Percentiles rank a stretch among this genome's conserved stretches.
These are phyloP conservation scores for Trichoderma asperellum DNA, from an alignment of 2,329 filamentous ascomycete genomes.

Conservation along the genomic window DNA sequence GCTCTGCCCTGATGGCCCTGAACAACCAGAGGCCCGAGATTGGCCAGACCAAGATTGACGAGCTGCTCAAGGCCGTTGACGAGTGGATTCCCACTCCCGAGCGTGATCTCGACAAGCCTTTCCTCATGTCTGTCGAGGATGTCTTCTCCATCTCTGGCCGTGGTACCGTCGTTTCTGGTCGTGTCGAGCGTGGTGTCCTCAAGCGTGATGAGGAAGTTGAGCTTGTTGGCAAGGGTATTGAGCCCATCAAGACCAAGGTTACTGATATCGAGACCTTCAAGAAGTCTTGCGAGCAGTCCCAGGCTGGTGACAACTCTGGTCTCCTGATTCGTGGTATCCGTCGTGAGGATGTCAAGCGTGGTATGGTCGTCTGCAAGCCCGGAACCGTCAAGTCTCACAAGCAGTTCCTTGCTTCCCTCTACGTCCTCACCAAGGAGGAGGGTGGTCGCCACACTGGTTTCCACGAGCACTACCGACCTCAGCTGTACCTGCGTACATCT, in stretches of 20 bases:
- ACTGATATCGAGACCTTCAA: constrained; percentile 99
- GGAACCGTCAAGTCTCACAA: constrained; percentile 83
- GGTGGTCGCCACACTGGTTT: constrained; percentile 97
- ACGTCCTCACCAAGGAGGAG: constrained; percentile 96
- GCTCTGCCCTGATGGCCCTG: constrained; percentile 92
- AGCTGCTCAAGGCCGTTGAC: constrained; percentile 88
- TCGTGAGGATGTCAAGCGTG: constrained; percentile 90
- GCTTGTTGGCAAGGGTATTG: constrained; percentile 82
- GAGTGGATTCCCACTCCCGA: constrained; percentile 94
- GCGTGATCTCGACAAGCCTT: constrained; percentile 96
- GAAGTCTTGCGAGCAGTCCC: constrained; percentile 97
- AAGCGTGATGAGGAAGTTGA: constrained; percentile 96
- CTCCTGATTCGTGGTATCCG: constrained; percentile 94
- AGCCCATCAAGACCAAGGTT: constrained; percentile 95
- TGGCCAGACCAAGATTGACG: constrained; percentile 84
- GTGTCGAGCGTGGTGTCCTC: constrained; percentile 92
- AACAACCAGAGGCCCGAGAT: constrained; percentile 87
- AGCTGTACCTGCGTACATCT: constrained; percentile 93
- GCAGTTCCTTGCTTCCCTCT: constrained; percentile 94
- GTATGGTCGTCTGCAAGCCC: constrained; percentile 90
- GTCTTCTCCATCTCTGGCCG: constrained; percentile 89
- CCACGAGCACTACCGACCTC: constrained; percentile 92
- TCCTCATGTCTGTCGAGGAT: constrained; percentile 98
- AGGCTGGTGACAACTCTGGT: constrained; percentile 97
- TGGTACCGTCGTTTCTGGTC: constrained; percentile 94